Evolutionary conservation across 768 basidiomycete species (phyloP), one percentile per base, ranked within the genome.

Genomic region (Pleurotus platypus): DNA sequence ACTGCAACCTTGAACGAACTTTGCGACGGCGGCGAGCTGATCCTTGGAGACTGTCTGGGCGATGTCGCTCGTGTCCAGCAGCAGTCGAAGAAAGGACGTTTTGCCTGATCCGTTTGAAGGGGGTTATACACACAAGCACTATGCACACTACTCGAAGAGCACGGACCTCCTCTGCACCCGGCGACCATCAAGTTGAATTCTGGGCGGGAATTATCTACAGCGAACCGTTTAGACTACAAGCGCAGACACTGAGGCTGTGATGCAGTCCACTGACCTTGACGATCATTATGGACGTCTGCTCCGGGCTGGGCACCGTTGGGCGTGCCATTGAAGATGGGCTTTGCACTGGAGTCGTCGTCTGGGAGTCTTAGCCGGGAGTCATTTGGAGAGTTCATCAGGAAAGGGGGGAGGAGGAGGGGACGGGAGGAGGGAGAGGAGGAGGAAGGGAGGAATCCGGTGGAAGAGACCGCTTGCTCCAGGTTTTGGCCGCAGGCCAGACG

Each of bases 31-130:
- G 53, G 83, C 81, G 62, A 90, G 83, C 76, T 93, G 90, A 66
- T 90, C 89, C 66, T 84, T 85, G 48, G 82, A 77, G 55, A 84
- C 81, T 18, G 75, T 68, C 40, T 79, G 73, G 12, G 89, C 81
- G 65, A 92, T 76, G 67, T 81, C 75, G 75, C 81, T 81, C 61
- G 92, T 90, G 77, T 92, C 90, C 70, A 92, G 82, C 62, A 94
- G 79, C 65, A 92, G 87, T 57, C 90, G 84, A 67, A 92, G 86
- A 67, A 94, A 89, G 59, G 89, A 87, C 20, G 90, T 91, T 80
- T 94, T 94, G 73, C 89, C 84, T 80, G 75, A 73, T 72, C 72
- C 72, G 74, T 68, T 72, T 61, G 66, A 66, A 62, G 64, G 53
- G 63, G 58, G 65, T 61, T 55, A 64, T 57, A 55, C 60, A 40